Evolutionary conservation across 257 asterid genomes (phyloP).

Genomic region (Prunella vulgaris): DNA sequence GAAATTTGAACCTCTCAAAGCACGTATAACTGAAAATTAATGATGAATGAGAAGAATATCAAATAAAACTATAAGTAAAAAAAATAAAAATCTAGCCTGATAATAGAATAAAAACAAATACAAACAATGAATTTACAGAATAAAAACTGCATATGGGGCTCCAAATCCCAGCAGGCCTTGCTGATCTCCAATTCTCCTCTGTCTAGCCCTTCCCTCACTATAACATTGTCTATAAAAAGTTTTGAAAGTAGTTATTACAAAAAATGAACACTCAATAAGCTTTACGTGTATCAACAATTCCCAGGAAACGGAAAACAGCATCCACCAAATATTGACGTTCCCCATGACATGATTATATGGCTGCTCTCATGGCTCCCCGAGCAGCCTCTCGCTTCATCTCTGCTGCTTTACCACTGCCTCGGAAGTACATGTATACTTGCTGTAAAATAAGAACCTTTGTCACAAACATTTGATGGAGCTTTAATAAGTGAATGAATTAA

Average conservation of each 20-base stretch:
- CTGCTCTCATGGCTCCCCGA: constrained; percentile 45
- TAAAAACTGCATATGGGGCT: neutral
- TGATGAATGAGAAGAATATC: neutral
- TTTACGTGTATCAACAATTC: neutral
- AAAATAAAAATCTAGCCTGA: neutral
- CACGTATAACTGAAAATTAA: neutral
- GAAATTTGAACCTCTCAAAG: neutral
- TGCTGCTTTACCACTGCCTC: constrained; percentile 93
- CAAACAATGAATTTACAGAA: constrained; percentile 5
- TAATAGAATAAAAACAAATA: neutral
- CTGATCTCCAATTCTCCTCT: neutral
- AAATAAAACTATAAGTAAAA: too few species aligned
- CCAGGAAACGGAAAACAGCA: neutral
- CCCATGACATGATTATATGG: constrained; percentile 15
- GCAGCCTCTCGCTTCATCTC: constrained; percentile 77
- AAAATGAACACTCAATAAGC: constrained; percentile 12
- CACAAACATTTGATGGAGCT: neutral
- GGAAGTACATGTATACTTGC: constrained; percentile 89
- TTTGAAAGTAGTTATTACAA: neutral
- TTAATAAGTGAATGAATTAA: neutral
- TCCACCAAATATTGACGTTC: neutral
- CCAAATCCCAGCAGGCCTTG: neutral
- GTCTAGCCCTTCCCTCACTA: neutral
- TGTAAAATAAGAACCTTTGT: constrained; percentile 27
- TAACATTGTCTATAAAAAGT: neutral